phyloP scores from a whole-genome alignment of 106 monocot species.

The Chionographis japonica region DNA sequence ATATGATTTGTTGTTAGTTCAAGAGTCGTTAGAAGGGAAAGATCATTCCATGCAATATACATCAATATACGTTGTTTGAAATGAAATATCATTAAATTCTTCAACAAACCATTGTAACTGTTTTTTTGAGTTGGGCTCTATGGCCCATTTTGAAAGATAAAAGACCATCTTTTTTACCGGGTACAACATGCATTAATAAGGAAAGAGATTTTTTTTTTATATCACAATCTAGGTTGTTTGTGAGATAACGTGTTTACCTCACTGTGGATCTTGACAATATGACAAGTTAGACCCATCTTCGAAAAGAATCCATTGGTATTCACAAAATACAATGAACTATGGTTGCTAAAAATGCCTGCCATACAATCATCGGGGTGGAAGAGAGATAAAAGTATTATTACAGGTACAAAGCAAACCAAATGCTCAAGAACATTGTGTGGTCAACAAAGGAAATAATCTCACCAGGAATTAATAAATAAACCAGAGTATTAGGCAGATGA shows the following conservation, averaged over 20 bases:
- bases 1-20: too few relatives aligned
- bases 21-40: too few relatives aligned
- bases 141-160: too few relatives aligned
- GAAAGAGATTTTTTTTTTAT: neutral
- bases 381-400: neutral
- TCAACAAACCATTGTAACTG: too few relatives aligned
- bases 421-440: neutral
- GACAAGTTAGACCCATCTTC: conserved; percentile 66
- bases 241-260: conserved; percentile 28
- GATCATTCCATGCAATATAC: too few relatives aligned
- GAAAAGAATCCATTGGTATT: conserved; percentile 53
- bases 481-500: conserved; percentile 53
- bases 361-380: neutral
- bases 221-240: neutral
- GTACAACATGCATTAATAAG: neutral
- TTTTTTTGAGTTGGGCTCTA: too few relatives aligned
- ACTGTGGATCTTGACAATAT: conserved; percentile 67
- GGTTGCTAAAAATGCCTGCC: conserved; percentile 68
- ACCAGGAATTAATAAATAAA: conserved; percentile 82
- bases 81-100: too few relatives aligned
- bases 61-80: too few relatives aligned
- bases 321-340: conserved; percentile 54
- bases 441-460: conserved; percentile 17
- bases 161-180: too few relatives aligned
- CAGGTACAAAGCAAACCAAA: neutral